A percentile compares a stretch with the other conserved stretches of the same genome.
Evolutionary conservation across 2,329 filamentous ascomycete genomes (phyloP).

Genomic region (Hypoxylon rubiginosum): DNA sequence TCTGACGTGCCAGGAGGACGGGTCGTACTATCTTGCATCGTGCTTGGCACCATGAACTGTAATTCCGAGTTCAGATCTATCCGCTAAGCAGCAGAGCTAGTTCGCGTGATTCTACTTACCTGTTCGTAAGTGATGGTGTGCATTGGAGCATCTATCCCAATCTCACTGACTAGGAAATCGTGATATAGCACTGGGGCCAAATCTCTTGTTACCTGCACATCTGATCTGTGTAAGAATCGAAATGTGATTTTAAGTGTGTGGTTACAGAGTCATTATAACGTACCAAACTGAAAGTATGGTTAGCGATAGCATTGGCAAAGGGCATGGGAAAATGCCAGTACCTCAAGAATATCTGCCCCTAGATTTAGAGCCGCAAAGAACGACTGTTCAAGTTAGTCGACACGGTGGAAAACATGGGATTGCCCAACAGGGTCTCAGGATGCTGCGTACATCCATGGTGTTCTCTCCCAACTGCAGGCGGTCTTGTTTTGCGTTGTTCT

Average conservation of each 20-base stretch:
- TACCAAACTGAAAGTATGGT: conserved; percentile 4
- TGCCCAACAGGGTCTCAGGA: background rate
- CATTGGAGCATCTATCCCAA: conserved; percentile 57
- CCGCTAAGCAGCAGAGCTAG: conserved; percentile 37
- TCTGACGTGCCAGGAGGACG: too few species aligned
- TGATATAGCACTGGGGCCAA: conserved; percentile 57
- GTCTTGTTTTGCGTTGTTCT: background rate
- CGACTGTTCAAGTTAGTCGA: background rate
- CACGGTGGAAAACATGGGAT: background rate
- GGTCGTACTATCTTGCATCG: too few species aligned
- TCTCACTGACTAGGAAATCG: conserved; percentile 59
- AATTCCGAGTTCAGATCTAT: conserved; percentile 27
- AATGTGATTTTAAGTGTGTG: background rate
- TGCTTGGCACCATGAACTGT: too few species aligned
- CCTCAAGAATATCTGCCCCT: background rate
- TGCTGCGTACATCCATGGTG: background rate
- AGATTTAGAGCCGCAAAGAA: background rate
- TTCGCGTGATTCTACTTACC: conserved; percentile 51
- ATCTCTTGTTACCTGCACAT: conserved; percentile 59
- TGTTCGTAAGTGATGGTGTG: conserved; percentile 57
- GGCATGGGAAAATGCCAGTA: background rate
- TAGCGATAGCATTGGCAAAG: background rate
- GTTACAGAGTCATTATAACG: background rate
- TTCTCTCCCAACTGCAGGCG: background rate
- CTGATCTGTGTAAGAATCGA: conserved; percentile 28